Conservation (phyloP, 352 stramenopile species). For the Elongisporangium prolatum region DNA sequence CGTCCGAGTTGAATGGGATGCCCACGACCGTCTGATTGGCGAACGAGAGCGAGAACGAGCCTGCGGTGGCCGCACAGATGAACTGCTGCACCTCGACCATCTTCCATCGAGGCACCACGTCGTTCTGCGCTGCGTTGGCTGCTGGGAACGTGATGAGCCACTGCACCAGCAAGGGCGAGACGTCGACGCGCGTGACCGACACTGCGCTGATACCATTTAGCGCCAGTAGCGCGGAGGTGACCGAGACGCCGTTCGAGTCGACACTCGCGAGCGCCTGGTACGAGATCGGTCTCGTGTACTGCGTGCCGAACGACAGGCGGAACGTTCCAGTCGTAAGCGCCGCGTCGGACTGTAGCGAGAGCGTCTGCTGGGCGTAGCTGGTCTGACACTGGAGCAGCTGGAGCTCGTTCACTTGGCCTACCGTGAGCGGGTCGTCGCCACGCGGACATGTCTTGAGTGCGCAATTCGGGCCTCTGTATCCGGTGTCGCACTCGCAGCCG, state of each 20-base stretch:
- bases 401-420: conserved; percentile 47
- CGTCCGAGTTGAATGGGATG: conserved; percentile 55
- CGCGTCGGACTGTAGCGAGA: conserved; percentile 41
- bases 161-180: conserved; percentile 22
- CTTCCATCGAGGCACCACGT: conserved; percentile 45
- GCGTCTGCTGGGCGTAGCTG: conserved; percentile 52
- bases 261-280: conserved; percentile 41
- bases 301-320: conserved; percentile 47
- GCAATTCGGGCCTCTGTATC: conserved; percentile 50
- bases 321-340: conserved; percentile 53
- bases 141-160: conserved; percentile 53
- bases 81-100: conserved; percentile 73
- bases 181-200: conserved; percentile 28
- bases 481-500: conserved; percentile 70
- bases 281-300: conserved; percentile 60
- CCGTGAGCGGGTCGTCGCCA: conserved; percentile 71
- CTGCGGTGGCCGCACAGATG: conserved; percentile 62
- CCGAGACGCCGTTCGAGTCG: conserved; percentile 41
- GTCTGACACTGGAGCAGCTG: conserved; percentile 57
- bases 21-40: conserved; percentile 42
- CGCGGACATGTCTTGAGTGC: conserved; percentile 51
- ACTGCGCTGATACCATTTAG: conserved; percentile 32
- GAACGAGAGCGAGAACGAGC: conserved; percentile 55
- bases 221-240: conserved; percentile 39
- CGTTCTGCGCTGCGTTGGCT: conserved; percentile 43